Conservation (phyloP, 305 asterid genomes). For the Ilex paraguariensis region DNA sequence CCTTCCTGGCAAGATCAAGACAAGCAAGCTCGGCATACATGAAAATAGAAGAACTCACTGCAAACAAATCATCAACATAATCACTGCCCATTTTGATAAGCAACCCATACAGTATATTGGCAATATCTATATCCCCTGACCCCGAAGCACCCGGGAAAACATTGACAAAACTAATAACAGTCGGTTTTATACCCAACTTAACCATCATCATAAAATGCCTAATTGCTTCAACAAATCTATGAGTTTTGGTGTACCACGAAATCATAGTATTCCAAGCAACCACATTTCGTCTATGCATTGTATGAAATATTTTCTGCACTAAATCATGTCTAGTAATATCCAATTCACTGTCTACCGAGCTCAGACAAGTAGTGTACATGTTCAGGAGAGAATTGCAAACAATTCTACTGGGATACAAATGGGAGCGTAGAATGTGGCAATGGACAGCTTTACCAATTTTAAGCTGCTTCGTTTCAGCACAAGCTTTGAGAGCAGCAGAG, state of each 20-base stretch:
- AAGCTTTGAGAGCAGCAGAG: constrained; percentile 83
- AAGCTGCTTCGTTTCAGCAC: constrained; percentile 59
- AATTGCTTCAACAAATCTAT: constrained; percentile 55
- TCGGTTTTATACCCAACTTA: constrained; percentile 57
- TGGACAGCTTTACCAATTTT: constrained; percentile 70
- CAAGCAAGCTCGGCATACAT: constrained; percentile 76
- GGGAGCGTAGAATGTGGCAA: constrained; percentile 60
- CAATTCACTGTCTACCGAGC: constrained; percentile 9
- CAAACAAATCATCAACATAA: constrained; percentile 55
- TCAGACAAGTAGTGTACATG: constrained; percentile 66
- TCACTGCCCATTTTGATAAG: constrained; percentile 50
- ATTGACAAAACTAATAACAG: constrained; percentile 66
- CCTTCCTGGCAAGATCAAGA: constrained; percentile 45
- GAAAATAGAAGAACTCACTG: constrained; percentile 81
- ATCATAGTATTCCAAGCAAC: constrained; percentile 82
- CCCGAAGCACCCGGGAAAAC: constrained; percentile 62
- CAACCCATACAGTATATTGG: constrained; percentile 53
- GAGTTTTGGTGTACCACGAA: constrained; percentile 62
- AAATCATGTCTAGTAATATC: constrained; percentile 26
- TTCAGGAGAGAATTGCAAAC: constrained; percentile 75
- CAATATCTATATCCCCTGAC: constrained; percentile 39
- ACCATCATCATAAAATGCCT: constrained; percentile 60
- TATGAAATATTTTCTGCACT: constrained; percentile 50
- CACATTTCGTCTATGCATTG: constrained; percentile 70
- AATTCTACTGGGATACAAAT: constrained; percentile 54